Evolutionary conservation across 441 rosid species (phyloP), one percentile per base, ranked within the genome.

Genomic region (Syzygium malaccense): DNA sequence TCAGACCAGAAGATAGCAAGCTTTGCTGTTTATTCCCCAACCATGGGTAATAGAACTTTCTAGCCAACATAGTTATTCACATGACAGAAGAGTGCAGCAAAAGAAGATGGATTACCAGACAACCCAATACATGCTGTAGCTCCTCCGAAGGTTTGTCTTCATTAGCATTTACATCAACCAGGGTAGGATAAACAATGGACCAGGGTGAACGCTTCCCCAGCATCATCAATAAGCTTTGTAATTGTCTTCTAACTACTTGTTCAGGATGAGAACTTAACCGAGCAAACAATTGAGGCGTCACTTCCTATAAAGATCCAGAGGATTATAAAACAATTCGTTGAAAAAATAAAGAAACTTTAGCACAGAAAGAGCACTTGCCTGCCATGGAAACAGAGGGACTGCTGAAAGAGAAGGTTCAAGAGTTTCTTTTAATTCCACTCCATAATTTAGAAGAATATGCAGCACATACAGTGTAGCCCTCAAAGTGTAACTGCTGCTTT

Each of bases 191-290:
- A 87, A 97, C 98, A 89, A 98, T 93, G 87, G 99, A 96, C 96
- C 98, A 96, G 85, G 99, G 99, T 88, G 96, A 98, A 89, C 89
- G 94, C 92, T 96, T 97, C 86, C 99, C 98, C 92, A 98, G 91
- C 98, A 94, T 93, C 92, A 97, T 93, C 92, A 98, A 90, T 87
- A 98, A 92, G 92, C 97, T 95, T 91, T 95, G 97, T 89, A 98
- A 88, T 93, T 97, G 98, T 93, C 95, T 97, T 85, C 99, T 96
- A 57, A 98, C 97, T 49, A 94, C 95, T 92, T 94, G 96, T 92
- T 95, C 96, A 20, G 99, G 99, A 91, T 98, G 99, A 90, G 99
- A 97, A 92, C 98, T 96, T 92, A 98, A 91, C 85, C 98, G 98
- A 91, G 99, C 98, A 95, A 97, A 97, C 91, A 98, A 93, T 86